Evolutionary conservation across 768 basidiomycete genomes (phyloP).

Genomic region (Lactifluus pinguis): DNA sequence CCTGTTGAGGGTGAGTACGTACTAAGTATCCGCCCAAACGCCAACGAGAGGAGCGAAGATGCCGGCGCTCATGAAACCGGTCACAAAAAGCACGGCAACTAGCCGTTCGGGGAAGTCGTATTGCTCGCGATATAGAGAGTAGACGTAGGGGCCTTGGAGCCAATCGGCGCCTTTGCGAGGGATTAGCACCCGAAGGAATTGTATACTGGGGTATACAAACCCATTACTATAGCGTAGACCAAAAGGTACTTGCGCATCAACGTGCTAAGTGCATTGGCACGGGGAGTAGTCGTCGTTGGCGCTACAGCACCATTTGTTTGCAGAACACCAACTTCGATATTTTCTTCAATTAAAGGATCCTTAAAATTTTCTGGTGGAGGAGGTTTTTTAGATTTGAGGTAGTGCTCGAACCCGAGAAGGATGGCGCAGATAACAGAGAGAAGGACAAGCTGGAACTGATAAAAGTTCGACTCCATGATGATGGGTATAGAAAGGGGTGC

Average conservation of each 20-base stretch:
- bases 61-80: constrained; percentile 64
- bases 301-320: not conserved
- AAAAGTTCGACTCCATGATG: constrained; percentile 19
- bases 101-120: constrained; percentile 52
- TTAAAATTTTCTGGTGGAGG: not conserved
- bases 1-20: constrained; percentile 22
- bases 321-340: constrained; percentile 5
- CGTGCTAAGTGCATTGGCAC: constrained; percentile 9
- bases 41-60: constrained; percentile 62
- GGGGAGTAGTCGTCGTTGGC: not conserved
- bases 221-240: constrained; percentile 17
- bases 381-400: constrained; percentile 17
- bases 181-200: not conserved
- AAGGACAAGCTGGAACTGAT: constrained; percentile 24
- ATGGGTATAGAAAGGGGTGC: not conserved
- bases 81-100: constrained; percentile 69
- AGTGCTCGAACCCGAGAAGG: constrained; percentile 20
- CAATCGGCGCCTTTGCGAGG: constrained; percentile 53
- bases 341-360: constrained; percentile 5
- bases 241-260: constrained; percentile 19
- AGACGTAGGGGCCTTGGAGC: constrained; percentile 75
- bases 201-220: not conserved
- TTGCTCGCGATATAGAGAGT: constrained; percentile 64
- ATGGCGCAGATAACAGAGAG: constrained; percentile 18
- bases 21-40: constrained; percentile 74